A percentile compares a stretch with the other conserved stretches of the same genome.
Conservation (phyloP, 305 asterid species). For the Stenogyne calaminthoides region DNA sequence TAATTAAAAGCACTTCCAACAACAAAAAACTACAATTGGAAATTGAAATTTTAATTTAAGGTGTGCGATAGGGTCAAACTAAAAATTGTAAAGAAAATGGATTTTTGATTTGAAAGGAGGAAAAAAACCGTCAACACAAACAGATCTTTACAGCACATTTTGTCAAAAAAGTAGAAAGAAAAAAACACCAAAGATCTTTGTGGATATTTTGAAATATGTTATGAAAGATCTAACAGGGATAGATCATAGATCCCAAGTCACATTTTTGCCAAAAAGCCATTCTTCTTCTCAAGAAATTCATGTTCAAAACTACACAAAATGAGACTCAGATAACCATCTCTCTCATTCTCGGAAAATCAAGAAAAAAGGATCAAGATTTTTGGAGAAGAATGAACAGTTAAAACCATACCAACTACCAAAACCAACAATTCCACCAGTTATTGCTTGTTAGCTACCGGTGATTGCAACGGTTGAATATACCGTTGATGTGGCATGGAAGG, state of each 20-base stretch:
- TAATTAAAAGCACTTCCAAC: neutral
- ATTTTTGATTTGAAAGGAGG: neutral
- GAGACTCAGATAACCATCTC: conserved; percentile 10
- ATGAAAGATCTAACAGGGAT: neutral
- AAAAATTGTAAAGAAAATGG: neutral
- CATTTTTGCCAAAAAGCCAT: neutral
- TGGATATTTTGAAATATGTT: neutral
- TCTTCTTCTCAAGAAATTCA: conserved; percentile 23
- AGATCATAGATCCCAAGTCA: neutral
- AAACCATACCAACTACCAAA: neutral
- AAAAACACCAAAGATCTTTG: neutral
- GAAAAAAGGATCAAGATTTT: conserved; percentile 1
- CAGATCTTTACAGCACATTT: neutral
- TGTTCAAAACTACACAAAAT: conserved; percentile 25
- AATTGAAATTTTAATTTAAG: too few relatives aligned
- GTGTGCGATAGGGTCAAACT: neutral
- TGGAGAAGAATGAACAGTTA: conserved; percentile 24
- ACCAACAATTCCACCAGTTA: neutral
- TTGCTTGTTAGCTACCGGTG: conserved; percentile 39
- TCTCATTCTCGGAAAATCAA: neutral
- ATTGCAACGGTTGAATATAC: conserved; percentile 41
- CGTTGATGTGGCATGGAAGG: conserved; percentile 42
- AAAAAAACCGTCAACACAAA: neutral
- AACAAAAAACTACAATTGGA: neutral
- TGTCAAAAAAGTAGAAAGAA: neutral